phyloP scores from a whole-genome alignment of 495 filamentous ascomycete genomes.

The Umbilicaria muhlenbergii region DNA sequence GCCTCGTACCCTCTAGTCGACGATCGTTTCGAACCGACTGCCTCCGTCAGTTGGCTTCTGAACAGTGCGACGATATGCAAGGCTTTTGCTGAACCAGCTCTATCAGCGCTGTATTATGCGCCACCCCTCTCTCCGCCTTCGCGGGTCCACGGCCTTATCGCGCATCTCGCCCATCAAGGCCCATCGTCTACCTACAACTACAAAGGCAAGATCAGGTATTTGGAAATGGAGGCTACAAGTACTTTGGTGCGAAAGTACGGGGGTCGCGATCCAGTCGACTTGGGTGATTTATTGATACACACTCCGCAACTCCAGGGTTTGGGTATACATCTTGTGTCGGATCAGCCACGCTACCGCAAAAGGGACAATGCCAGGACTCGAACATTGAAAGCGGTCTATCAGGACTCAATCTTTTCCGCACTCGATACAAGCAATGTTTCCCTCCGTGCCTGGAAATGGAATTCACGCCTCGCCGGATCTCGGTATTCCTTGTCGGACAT shows the following conservation, averaged over 20 bases:
- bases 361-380: not conserved
- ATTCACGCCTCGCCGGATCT: conserved; percentile 41
- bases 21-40: conserved; percentile 19
- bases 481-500: conserved; percentile 34
- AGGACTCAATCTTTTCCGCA: conserved; percentile 38
- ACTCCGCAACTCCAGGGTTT: conserved; percentile 26
- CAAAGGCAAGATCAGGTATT: conserved; percentile 48
- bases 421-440: conserved; percentile 28
- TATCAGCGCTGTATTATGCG: conserved; percentile 55
- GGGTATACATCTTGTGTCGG: conserved; percentile 4
- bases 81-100: conserved; percentile 54
- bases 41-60: conserved; percentile 44
- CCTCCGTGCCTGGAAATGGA: conserved; percentile 68
- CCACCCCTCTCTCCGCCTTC: conserved; percentile 44
- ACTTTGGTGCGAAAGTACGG: conserved; percentile 28
- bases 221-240: conserved; percentile 47
- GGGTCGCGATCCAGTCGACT: conserved; percentile 29
- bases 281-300: conserved; percentile 24
- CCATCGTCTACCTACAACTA: conserved; percentile 35
- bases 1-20: conserved; percentile 47
- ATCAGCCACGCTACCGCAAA: conserved; percentile 2
- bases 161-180: conserved; percentile 27
- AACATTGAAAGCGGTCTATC: conserved; percentile 43
- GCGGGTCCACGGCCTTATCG: conserved; percentile 32
- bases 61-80: conserved; percentile 44